A percentile compares a stretch with the other conserved stretches of the same genome.
Conservation (phyloP, 345 rosid genomes). For the Mercurialis annua region DNA sequence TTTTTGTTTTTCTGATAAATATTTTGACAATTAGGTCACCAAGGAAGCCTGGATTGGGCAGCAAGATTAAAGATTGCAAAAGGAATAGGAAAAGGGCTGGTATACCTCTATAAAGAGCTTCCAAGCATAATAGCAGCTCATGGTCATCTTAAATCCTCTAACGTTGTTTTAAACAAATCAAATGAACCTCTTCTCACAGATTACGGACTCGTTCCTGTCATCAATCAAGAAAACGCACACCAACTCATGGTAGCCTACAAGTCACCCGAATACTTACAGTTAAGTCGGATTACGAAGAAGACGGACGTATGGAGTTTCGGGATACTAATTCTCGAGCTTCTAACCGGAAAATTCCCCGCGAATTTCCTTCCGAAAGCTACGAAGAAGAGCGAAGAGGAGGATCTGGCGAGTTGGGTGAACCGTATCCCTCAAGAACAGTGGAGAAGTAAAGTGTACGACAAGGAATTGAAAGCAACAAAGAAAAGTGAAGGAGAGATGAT, state of each 20-base stretch:
- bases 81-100: conserved; percentile 71
- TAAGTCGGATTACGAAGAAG: conserved; percentile 69
- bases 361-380: conserved; percentile 43
- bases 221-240: conserved; percentile 72
- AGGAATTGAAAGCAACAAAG: conserved; percentile 42
- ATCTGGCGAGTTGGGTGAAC: conserved; percentile 55
- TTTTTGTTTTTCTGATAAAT: no score
- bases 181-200: conserved; percentile 65
- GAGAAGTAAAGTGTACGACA: conserved; percentile 44
- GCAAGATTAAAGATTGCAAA: conserved; percentile 60
- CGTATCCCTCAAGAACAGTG: conserved; percentile 29
- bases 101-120: conserved; percentile 58
- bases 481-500: conserved; percentile 42
- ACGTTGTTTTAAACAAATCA: conserved; percentile 53
- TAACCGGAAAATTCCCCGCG: conserved; percentile 62
- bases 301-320: conserved; percentile 89
- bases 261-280: conserved; percentile 70
- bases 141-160: conserved; percentile 91
- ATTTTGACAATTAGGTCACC: conserved; percentile 47
- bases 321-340: conserved; percentile 65
- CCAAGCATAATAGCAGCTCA: conserved; percentile 73
- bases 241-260: conserved; percentile 85
- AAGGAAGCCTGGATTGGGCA: conserved; percentile 63
- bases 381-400: conserved; percentile 35
- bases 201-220: conserved; percentile 66